These are phyloP conservation scores for Hygrophila difformis DNA, from an alignment of 257 asterid genomes.

Conservation along the genomic window DNA sequence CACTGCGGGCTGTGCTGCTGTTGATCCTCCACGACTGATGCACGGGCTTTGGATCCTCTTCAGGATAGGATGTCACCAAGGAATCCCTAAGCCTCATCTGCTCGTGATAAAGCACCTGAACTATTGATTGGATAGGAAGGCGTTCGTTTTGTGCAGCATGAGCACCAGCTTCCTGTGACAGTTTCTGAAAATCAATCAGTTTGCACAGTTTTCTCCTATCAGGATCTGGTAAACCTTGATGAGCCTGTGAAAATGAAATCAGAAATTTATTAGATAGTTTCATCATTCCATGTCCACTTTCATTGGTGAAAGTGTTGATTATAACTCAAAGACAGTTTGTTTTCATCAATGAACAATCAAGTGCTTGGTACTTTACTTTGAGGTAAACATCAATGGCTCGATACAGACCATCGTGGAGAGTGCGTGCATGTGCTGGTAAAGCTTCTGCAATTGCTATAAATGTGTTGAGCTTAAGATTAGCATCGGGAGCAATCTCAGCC, in stretches of 20 bases:
- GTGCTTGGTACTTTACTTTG: too few species aligned
- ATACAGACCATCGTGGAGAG: conserved; percentile 68
- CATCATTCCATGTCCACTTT: neutral
- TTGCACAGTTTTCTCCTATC: conserved; percentile 77
- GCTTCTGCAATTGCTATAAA: conserved; percentile 73
- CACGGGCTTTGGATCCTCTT: conserved; percentile 74
- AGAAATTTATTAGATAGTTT: conserved; percentile 4
- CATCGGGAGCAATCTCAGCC: conserved; percentile 91
- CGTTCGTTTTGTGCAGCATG: conserved; percentile 98
- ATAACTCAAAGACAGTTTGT: too few species aligned
- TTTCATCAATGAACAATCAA: too few species aligned
- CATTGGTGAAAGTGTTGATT: neutral
- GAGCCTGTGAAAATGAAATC: conserved; percentile 48
- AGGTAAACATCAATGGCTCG: conserved; percentile 92
- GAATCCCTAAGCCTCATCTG: conserved; percentile 76
- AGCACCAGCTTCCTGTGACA: conserved; percentile 86
- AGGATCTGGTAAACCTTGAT: conserved; percentile 58
- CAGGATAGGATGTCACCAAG: conserved; percentile 57
- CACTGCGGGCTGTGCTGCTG: conserved; percentile 87
- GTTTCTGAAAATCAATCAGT: conserved; percentile 79
- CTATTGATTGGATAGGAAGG: conserved; percentile 87
- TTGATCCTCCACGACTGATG: conserved; percentile 82
- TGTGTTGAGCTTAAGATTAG: conserved; percentile 69
- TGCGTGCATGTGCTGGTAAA: conserved; percentile 73
- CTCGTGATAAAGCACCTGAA: conserved; percentile 88